phyloP scores from a whole-genome alignment of 139 green algal species.

The Asterochloris sp. region DNA sequence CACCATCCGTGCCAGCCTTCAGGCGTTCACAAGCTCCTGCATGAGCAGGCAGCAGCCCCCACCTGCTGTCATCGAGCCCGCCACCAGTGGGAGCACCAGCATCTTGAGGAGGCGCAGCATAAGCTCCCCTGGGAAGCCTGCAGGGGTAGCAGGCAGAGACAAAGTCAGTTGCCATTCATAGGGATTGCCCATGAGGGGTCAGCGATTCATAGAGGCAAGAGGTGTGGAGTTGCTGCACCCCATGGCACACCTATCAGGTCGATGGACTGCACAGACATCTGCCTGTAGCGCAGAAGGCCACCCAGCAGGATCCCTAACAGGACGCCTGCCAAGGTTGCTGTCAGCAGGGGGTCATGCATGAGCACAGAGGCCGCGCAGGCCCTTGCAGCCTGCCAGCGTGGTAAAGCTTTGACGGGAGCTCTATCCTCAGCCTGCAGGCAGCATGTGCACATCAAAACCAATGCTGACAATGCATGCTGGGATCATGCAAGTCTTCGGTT shows the following conservation, averaged over 20 bases:
- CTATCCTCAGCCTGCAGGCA: neutral
- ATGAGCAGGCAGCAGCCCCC: neutral
- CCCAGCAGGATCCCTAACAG: constrained; percentile 28
- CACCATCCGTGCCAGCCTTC: neutral
- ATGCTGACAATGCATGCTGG: neutral
- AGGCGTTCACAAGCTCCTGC: neutral
- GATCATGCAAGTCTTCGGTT: too few species aligned
- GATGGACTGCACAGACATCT: constrained; percentile 6
- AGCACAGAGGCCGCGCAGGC: neutral
- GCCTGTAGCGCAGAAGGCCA: constrained; percentile 5
- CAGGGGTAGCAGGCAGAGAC: neutral
- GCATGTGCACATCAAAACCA: neutral
- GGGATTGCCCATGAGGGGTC: neutral
- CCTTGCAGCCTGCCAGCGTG: too few species aligned
- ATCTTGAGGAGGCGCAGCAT: constrained; percentile 53
- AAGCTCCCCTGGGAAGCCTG: constrained; percentile 47
- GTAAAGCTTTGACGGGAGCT: neutral
- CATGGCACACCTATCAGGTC: constrained; percentile 24
- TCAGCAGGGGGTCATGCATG: constrained; percentile 12
- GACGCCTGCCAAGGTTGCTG: constrained; percentile 19
- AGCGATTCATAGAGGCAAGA: neutral
- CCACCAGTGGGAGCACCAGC: constrained; percentile 51
- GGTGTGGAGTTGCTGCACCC: neutral
- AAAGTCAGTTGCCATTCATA: neutral
- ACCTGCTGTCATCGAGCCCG: constrained; percentile 41